phyloP scores from a whole-genome alignment of 495 filamentous ascomycete genomes.

The Aspergillus coremiiformis region DNA sequence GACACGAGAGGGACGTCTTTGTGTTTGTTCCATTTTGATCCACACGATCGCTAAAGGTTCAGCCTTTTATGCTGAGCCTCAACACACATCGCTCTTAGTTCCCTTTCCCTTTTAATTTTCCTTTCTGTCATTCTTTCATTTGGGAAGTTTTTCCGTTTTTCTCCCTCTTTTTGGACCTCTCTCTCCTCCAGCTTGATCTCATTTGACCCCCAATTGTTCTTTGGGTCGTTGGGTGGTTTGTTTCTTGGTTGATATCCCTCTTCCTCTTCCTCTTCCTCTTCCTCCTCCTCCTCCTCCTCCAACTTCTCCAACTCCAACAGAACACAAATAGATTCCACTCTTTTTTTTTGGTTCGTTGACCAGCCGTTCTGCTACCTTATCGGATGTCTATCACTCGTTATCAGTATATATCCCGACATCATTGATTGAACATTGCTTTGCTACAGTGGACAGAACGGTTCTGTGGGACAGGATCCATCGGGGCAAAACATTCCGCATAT shows the following conservation, averaged over 20 bases:
- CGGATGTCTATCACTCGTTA: conserved; percentile 6
- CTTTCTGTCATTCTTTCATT: not conserved
- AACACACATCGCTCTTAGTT: not conserved
- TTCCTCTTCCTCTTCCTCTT: not conserved
- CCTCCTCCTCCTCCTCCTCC: too few species aligned
- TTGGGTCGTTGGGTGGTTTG: too few species aligned
- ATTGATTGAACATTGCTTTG: not conserved
- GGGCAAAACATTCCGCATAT: not conserved
- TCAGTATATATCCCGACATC: not conserved
- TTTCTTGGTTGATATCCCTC: too few species aligned
- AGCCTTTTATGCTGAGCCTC: conserved; percentile 4
- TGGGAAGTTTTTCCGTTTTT: not conserved
- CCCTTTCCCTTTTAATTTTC: not conserved
- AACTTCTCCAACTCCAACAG: not conserved
- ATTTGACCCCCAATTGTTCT: not conserved
- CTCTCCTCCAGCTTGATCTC: not conserved
- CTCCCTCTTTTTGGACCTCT: not conserved
- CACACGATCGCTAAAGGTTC: not conserved
- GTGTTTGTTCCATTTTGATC: conserved; percentile 2
- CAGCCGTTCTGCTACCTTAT: not conserved
- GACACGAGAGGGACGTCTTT: not conserved
- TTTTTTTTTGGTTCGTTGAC: too few species aligned
- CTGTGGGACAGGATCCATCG: too few species aligned
- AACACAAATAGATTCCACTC: not conserved
- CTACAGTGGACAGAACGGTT: too few species aligned